These are phyloP conservation scores for Chaetomium globosum DNA, from an alignment of 2,329 filamentous ascomycete species.

Conservation along the genomic window DNA sequence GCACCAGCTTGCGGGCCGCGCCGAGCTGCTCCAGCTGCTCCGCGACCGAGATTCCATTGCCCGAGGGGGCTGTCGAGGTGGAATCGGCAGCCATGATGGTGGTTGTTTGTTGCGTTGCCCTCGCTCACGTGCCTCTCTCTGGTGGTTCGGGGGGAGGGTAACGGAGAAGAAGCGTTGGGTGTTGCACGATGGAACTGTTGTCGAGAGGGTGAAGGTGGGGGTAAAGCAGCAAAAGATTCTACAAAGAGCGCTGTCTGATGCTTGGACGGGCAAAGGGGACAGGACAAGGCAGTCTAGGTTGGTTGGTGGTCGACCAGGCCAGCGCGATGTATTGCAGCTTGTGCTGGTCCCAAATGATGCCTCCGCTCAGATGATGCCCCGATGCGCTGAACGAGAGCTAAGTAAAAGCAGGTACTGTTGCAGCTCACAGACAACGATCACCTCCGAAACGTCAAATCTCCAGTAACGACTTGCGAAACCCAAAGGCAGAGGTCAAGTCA, in stretches of 20 bases:
- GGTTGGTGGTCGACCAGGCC: constrained; percentile 18
- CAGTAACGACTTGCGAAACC: constrained; percentile 20
- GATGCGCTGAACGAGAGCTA: constrained; percentile 4
- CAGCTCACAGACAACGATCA: neutral
- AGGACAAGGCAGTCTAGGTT: constrained; percentile 20
- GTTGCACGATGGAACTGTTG: neutral
- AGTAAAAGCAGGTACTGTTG: constrained; percentile 4
- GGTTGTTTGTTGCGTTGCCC: neutral
- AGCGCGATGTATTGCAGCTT: neutral
- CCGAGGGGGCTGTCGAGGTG: constrained; percentile 29
- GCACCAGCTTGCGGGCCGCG: constrained; percentile 84
- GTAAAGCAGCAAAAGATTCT: constrained; percentile 28
- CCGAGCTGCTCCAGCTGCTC: constrained; percentile 87
- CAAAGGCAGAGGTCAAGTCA: constrained; percentile 21
- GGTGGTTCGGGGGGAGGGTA: too few relatives aligned
- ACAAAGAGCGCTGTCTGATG: constrained; percentile 22
- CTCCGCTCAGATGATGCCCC: neutral
- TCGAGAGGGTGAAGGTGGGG: neutral
- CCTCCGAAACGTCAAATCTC: constrained; percentile 4
- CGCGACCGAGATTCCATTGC: constrained; percentile 56
- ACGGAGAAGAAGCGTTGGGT: neutral
- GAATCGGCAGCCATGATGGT: constrained; percentile 55
- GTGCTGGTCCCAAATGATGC: neutral
- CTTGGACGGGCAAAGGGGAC: constrained; percentile 14
- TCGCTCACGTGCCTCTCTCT: constrained; percentile 12